Base-by-base conservation (phyloP, 2,329 filamentous ascomycete genomes). In the Exophiala xenobiotica region DNA sequence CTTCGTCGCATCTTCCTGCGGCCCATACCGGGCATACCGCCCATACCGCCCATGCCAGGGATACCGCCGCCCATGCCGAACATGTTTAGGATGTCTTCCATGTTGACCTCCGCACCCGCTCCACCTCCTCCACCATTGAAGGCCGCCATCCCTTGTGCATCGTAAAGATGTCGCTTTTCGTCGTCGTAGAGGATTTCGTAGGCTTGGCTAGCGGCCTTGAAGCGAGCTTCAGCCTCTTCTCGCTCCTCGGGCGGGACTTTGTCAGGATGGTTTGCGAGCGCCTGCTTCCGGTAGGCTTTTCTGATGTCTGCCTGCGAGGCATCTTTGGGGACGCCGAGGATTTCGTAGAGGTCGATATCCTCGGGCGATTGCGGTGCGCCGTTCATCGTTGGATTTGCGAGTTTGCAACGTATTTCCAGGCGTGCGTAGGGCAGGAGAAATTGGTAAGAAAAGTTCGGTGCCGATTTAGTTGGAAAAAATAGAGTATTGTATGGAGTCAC, bases 171-270 rank as follows among this genome's bases (percentile, higher is more conserved):
- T 65, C 93, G 87, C 71, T 95, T 96, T 56, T 97, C 84, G 58
- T 97, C 92, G 78, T 99, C 92, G 73, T 83, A 87, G 49, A 99
- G 89, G 67, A 99, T 97, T 68, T 99, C 93, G 77, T 99, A 99
- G 63, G 93, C 93, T 74, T 95, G 87, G 54, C 88, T 91, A 51
- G 95, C 86, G 49, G 85, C 77, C 75, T 99, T 99, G 83, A 99
- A 99, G 67, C 86, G 90, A 66, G 85, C 79, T 70, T 97, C 93
- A 54, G 93, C 90, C 61, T 86, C 87, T 67, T 85, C 85, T 62
- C 92, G 86, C 66, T 91, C 84, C 22, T 87, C 83, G 71, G 92
- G 89, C 62, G 90, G 78, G 51, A 95, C 93, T 75, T 99, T 99
- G 75, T 99, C 93, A 40, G 93, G 93, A 67, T 99, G 93, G 67